These are phyloP conservation scores for Aureobasidium uvarum DNA, from an alignment of 2,329 filamentous ascomycete species.

Conservation along the genomic window DNA sequence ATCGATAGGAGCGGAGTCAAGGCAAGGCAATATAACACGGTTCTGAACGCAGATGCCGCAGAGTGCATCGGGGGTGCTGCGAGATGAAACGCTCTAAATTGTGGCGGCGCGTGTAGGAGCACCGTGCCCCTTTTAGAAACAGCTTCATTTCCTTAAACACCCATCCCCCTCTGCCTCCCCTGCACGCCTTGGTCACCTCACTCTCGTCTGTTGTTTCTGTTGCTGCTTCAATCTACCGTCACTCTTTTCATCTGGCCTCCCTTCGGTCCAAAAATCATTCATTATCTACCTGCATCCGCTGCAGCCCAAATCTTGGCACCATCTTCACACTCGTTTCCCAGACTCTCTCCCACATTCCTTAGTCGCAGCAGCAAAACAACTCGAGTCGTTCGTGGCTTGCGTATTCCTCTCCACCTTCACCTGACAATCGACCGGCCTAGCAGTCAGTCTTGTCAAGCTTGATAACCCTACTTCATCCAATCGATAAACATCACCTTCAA, in stretches of 20 bases:
- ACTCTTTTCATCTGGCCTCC: slow-evolving; percentile 20
- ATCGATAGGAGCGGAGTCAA: slow-evolving; percentile 20
- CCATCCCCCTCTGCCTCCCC: slow-evolving; percentile 12
- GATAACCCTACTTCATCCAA: slow-evolving; percentile 19
- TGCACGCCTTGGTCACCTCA: slow-evolving; percentile 23
- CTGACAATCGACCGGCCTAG: slow-evolving; percentile 22
- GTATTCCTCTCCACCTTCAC: background rate
- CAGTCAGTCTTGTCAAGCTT: slow-evolving; percentile 19
- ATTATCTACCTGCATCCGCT: slow-evolving; percentile 24
- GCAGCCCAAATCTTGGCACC: slow-evolving; percentile 20
- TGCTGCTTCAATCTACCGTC: slow-evolving; percentile 23
- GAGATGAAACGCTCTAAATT: slow-evolving; percentile 24
- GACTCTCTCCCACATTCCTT: slow-evolving; percentile 25
- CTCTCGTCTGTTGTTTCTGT: slow-evolving; percentile 22
- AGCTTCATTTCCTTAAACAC: slow-evolving; percentile 26
- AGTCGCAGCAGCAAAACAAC: slow-evolving; percentile 23
- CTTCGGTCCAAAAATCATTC: slow-evolving; percentile 23
- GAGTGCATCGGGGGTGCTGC: slow-evolving; percentile 9
- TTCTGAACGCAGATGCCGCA: slow-evolving; percentile 20
- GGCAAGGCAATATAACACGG: slow-evolving; percentile 26
- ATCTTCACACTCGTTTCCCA: slow-evolving; percentile 22
- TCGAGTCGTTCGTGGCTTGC: slow-evolving; percentile 23
- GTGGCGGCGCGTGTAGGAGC: slow-evolving; percentile 19
- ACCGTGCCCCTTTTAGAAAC: slow-evolving; percentile 25
- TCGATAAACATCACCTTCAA: slow-evolving; percentile 17